phyloP scores from a whole-genome alignment of 2,329 filamentous ascomycete genomes.

The Penicillium paneum region DNA sequence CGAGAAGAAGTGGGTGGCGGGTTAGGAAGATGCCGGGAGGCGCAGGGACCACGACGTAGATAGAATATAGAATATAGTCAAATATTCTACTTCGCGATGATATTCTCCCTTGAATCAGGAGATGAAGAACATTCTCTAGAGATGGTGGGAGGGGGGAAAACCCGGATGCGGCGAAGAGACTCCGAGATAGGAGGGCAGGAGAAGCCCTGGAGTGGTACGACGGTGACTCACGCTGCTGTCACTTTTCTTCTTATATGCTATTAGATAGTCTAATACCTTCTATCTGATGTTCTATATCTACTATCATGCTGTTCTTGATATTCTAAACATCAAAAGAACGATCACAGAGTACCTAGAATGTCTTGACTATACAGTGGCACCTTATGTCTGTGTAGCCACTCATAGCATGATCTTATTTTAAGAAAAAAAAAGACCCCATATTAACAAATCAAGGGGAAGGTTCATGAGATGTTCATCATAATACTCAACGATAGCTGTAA shows the following conservation, averaged over 20 bases:
- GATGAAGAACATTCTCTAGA: background rate
- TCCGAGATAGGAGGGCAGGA: slow-evolving; percentile 9
- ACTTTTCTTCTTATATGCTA: background rate
- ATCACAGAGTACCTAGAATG: background rate
- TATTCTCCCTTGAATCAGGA: slow-evolving; percentile 1
- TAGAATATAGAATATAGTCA: slow-evolving; percentile 9
- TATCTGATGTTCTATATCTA: background rate
- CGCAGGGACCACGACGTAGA: slow-evolving; percentile 8
- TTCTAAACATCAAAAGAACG: background rate
- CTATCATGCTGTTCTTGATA: background rate
- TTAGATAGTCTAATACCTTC: background rate
- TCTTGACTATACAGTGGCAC: background rate
- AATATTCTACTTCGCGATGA: slow-evolving; percentile 2
- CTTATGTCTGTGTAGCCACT: slow-evolving; percentile 1
- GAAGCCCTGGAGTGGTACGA: background rate
- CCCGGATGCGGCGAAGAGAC: slow-evolving; percentile 9
- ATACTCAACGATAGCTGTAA: background rate
- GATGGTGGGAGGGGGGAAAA: slow-evolving; percentile 1
- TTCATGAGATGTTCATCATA: background rate
- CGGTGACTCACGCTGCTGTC: slow-evolving; percentile 6
- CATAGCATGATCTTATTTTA: background rate
- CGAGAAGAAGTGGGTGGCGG: slow-evolving; percentile 16
- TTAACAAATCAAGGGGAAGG: background rate
- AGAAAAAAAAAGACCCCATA: background rate
- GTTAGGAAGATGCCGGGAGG: slow-evolving; percentile 4